Evolutionary conservation across 2,329 filamentous ascomycete genomes (phyloP).

Genomic region (Alternaria metachromatica): DNA sequence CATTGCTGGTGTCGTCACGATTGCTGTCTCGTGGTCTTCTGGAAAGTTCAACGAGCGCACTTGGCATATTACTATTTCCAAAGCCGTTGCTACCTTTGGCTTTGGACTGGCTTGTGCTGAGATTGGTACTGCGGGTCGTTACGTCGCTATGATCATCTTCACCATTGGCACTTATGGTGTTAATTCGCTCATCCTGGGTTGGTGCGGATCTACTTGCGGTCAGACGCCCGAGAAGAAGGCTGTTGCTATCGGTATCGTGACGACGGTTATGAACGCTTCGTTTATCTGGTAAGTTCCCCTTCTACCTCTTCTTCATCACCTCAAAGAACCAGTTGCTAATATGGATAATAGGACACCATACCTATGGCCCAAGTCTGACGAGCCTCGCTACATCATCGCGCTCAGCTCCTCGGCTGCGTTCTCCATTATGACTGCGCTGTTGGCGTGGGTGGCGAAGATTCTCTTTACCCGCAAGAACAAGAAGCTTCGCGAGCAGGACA

Average conservation of each 20-base stretch:
- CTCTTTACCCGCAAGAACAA: slow-evolving; percentile 42
- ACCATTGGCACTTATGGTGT: slow-evolving; percentile 46
- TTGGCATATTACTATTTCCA: slow-evolving; percentile 51
- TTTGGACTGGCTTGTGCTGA: slow-evolving; percentile 48
- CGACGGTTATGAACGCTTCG: slow-evolving; percentile 52
- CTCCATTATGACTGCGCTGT: slow-evolving; percentile 36
- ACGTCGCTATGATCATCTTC: slow-evolving; percentile 42
- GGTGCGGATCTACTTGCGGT: slow-evolving; percentile 53
- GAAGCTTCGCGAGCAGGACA: slow-evolving; percentile 34
- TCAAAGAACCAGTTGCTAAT: slow-evolving; percentile 1
- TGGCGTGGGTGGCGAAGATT: slow-evolving; percentile 43
- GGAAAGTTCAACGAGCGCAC: slow-evolving; percentile 50
- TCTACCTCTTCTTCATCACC: neutral
- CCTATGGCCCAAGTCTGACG: slow-evolving; percentile 43
- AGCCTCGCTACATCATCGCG: slow-evolving; percentile 39
- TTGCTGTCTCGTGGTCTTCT: slow-evolving; percentile 45
- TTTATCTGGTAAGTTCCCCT: slow-evolving; percentile 46
- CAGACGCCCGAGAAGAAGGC: slow-evolving; percentile 57
- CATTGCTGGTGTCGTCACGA: slow-evolving; percentile 37
- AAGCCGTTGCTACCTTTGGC: slow-evolving; percentile 48
- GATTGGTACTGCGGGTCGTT: slow-evolving; percentile 45
- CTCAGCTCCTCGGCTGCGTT: slow-evolving; percentile 42
- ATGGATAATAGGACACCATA: slow-evolving; percentile 37
- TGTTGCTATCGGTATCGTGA: slow-evolving; percentile 54
- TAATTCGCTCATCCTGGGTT: slow-evolving; percentile 54